Evolutionary conservation across 1,139 yeast genomes (phyloP).

Genomic region (Magnusiomyces ingens): DNA sequence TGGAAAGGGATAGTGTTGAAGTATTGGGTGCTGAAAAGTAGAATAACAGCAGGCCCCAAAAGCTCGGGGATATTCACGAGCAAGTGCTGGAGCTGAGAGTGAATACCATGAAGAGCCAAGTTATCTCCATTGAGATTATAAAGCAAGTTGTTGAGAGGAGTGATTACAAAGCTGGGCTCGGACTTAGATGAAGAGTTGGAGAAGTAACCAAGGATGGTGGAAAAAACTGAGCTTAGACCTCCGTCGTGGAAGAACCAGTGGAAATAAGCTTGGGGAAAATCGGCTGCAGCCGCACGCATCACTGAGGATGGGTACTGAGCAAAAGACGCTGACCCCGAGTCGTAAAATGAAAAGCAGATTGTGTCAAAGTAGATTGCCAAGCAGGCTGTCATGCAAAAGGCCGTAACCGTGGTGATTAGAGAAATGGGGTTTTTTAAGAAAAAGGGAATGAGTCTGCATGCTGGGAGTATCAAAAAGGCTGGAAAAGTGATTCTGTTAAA

Average conservation of each 20-base stretch:
- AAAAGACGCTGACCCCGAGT: background rate
- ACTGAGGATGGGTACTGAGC: slow-evolving; percentile 1
- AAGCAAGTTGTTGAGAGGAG: slow-evolving; percentile 70
- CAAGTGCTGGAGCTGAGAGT: slow-evolving; percentile 68
- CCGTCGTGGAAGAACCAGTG: background rate
- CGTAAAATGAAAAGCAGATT: slow-evolving; percentile 23
- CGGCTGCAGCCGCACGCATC: background rate
- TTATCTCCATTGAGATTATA: slow-evolving; percentile 61
- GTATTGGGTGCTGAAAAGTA: slow-evolving; percentile 30
- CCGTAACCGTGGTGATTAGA: slow-evolving; percentile 23
- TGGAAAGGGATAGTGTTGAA: slow-evolving; percentile 37
- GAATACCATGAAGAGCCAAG: slow-evolving; percentile 73
- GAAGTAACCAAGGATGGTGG: slow-evolving; percentile 4
- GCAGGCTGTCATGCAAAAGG: slow-evolving; percentile 31
- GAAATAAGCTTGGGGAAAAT: background rate
- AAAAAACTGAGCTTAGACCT: too few relatives aligned
- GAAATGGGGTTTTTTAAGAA: slow-evolving; percentile 26
- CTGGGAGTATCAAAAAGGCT: slow-evolving; percentile 64
- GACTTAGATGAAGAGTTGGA: background rate
- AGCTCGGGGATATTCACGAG: slow-evolving; percentile 71
- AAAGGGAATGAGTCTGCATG: slow-evolving; percentile 22
- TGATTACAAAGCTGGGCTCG: slow-evolving; percentile 39
- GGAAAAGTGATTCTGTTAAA: slow-evolving; percentile 84
- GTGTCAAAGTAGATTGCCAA: slow-evolving; percentile 54
- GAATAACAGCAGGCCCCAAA: slow-evolving; percentile 64